Percentiles rank a stretch among this genome's conserved stretches.
Conservation (phyloP, 176 grass and related monocot genomes). For the Carex pumila region DNA sequence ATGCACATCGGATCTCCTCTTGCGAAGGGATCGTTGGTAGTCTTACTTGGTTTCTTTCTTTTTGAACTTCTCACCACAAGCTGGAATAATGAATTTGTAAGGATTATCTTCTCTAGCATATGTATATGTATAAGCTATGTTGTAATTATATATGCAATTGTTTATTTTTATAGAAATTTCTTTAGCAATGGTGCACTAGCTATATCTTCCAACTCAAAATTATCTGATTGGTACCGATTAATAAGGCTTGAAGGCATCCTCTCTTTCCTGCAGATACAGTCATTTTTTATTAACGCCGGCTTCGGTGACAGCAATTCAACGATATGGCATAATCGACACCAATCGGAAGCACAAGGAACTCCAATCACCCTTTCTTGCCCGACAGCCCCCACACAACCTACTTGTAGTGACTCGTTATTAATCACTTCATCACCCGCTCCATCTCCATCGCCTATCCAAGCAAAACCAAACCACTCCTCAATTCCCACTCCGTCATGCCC, state of each 20-base stretch:
- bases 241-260: not conserved
- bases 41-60: constrained; percentile 9
- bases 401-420: not conserved
- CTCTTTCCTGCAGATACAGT: not conserved
- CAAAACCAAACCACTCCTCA: not conserved
- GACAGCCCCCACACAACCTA: not conserved
- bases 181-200: not conserved
- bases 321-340: not conserved
- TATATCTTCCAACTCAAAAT: not conserved
- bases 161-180: too few species aligned
- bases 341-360: not conserved
- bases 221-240: not conserved
- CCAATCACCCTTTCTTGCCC: constrained; percentile 17
- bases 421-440: not conserved
- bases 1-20: not conserved
- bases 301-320: not conserved
- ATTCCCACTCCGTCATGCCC: constrained; percentile 26
- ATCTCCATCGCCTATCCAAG: not conserved
- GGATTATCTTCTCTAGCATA: not conserved
- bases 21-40: not conserved
- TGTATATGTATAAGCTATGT: not conserved
- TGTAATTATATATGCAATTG: not conserved
- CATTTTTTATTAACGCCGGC: not conserved
- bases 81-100: not conserved
- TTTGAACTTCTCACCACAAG: not conserved